These are phyloP conservation scores for Tetracladium maxilliforme DNA, from an alignment of 2,329 filamentous ascomycete species.

Conservation along the genomic window DNA sequence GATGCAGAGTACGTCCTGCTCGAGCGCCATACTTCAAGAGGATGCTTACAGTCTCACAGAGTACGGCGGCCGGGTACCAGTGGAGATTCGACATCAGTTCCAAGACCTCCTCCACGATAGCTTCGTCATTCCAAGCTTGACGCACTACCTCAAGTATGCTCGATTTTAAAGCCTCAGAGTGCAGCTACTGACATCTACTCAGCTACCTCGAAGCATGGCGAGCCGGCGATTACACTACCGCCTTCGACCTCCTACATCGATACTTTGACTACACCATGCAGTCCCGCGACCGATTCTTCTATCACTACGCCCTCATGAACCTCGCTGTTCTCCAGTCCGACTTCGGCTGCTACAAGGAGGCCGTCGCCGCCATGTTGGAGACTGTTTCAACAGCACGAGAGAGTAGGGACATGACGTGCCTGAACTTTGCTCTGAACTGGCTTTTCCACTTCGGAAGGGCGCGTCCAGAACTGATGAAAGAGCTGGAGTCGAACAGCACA, in stretches of 20 bases:
- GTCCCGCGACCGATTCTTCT: constrained; percentile 66
- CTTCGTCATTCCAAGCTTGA: constrained; percentile 53
- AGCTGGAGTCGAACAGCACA: constrained; percentile 57
- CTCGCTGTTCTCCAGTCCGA: constrained; percentile 87
- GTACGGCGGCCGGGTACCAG: constrained; percentile 63
- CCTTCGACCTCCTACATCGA: constrained; percentile 81
- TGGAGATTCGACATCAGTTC: constrained; percentile 58
- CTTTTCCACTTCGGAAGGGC: constrained; percentile 86
- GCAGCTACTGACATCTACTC: constrained; percentile 5
- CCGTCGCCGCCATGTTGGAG: constrained; percentile 87
- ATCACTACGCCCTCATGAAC: constrained; percentile 91
- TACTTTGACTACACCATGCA: constrained; percentile 98
- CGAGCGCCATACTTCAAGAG: not conserved
- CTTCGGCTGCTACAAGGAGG: constrained; percentile 82
- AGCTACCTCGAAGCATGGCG: constrained; percentile 88
- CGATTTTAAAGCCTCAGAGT: constrained; percentile 5
- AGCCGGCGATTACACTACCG: constrained; percentile 75
- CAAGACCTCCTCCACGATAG: constrained; percentile 52
- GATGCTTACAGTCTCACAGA: constrained; percentile 34
- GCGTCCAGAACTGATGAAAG: constrained; percentile 60
- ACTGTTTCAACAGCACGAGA: constrained; percentile 90
- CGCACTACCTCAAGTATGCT: constrained; percentile 57
- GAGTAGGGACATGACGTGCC: constrained; percentile 78
- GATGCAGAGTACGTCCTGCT: constrained; percentile 54
- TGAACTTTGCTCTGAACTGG: constrained; percentile 95